Base-by-base conservation (phyloP, 2,329 filamentous ascomycete species). In the Emergomyces africanus region DNA sequence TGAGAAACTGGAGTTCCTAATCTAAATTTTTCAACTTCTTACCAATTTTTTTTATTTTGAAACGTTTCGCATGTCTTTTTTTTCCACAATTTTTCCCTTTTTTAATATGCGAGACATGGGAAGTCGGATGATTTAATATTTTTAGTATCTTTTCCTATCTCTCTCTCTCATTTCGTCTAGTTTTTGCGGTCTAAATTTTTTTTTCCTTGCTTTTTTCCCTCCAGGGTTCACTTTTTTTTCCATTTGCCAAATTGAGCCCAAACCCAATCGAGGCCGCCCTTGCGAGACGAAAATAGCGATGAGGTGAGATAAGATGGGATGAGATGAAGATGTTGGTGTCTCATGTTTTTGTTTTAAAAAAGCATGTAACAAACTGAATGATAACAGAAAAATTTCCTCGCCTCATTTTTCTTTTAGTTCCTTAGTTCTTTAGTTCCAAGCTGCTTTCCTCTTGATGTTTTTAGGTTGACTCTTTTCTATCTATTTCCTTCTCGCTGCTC, bases 61-160 rank as follows among this genome's bases (percentile, higher is more conserved):
- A 15, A 30, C 33, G 20, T 33, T 60, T 39, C 30, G 25, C 30
- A 57, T 57, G 14, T 48, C 23, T 15, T 2, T 15, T 25, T 41
- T 41, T 46, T 4, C 48, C 54, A 25, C 5, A 20, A 42, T 53
- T n/a, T 53, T 33, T n/a, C n/a, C n/a, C n/a, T n/a, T 35, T 35
- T 54, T 8, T 54, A 46, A 46, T 25, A 6, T 48, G 44, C 28
- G 39, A 53, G 57, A 30, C 44, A 53, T 53, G 48, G 57, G 44
- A 48, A 50, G 25, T 49, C 25, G 57, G 44, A 18, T 41, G 42
- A 49, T 20, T 54, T 37, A 46, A 48, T 60, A 42, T 57, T 60
- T 50, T 37, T 3, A 12, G 20, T 48, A 35, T 54, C 44, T 56
- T 59, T 20, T 25, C 23, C 35, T 53, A 18, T 42, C 53, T 41